Evolutionary conservation across 2,329 filamentous ascomycete genomes (phyloP).

Genomic region (Verticillium nonalfalfae): DNA sequence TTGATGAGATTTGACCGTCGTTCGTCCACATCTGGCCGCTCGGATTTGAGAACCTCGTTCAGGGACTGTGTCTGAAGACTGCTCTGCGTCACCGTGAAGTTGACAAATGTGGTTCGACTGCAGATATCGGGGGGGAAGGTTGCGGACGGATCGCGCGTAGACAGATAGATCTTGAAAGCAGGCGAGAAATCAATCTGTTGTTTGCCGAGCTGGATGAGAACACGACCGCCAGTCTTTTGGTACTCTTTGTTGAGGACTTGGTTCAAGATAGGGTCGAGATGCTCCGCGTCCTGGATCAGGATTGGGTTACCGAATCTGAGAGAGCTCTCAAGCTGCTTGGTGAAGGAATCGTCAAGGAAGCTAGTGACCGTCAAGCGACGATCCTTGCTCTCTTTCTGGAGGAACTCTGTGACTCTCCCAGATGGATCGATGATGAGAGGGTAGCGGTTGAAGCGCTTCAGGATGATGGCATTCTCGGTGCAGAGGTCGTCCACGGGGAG

Average conservation of each 20-base stretch:
- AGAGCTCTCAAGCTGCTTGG: conserved; percentile 95
- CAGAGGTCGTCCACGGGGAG: conserved; percentile 95
- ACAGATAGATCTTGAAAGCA: conserved; percentile 90
- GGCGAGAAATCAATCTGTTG: conserved; percentile 99
- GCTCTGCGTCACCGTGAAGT: conserved; percentile 98
- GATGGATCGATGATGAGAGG: conserved; percentile 98
- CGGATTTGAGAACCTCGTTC: conserved; percentile 94
- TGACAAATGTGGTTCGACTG: conserved; percentile 97
- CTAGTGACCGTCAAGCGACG: conserved; percentile 92
- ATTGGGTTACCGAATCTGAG: conserved; percentile 97
- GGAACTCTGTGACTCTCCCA: conserved; percentile 86
- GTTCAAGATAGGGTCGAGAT: conserved; percentile 94
- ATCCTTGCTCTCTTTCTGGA: conserved; percentile 91
- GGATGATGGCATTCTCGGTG: conserved; percentile 95
- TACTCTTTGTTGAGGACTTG: conserved; percentile 99
- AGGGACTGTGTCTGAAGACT: conserved; percentile 97
- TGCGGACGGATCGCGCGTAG: conserved; percentile 91
- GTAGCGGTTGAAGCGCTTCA: conserved; percentile 97
- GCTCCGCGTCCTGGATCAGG: conserved; percentile 95
- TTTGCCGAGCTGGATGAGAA: conserved; percentile 95
- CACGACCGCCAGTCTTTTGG: conserved; percentile 95
- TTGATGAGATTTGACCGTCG: conserved; percentile 96
- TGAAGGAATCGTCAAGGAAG: conserved; percentile 96
- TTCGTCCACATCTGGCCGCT: conserved; percentile 95
- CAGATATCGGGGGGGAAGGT: conserved; percentile 95